Base-by-base conservation (phyloP, 108 stramenopile species). In the Fragilaria radians region DNA sequence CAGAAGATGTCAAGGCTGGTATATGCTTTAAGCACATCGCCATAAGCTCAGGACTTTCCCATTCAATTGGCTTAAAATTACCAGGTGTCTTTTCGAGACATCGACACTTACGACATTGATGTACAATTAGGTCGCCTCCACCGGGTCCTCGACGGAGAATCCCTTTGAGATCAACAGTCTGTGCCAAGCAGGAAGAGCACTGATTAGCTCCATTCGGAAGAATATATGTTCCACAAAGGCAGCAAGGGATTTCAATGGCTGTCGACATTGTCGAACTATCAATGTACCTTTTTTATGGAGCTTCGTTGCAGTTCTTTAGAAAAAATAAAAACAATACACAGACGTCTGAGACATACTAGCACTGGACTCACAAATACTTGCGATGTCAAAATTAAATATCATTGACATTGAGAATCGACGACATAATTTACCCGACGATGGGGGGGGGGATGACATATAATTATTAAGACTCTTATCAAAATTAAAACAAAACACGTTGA, bases 101-200 rank as follows among this genome's bases (percentile, higher is more conserved):
- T 45, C 90, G 76, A 73, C 99, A 99, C 50, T 89, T 74, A 32
- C 95, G 85, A 68, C 99, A 99, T 63, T 89, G 93, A 65, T 85
- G 56, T 19, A 85, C 48, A 21, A 87, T 62, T 23, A 48, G 52
- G 49, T 77, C 63, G 3, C 59, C 67, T 1, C 72, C 81, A 26
- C 78, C 73, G 5, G 81, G 81, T 9, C 83, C 83, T 47, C 72
- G 60, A 46, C 82, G 82, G 5, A 93, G 22, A 7, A 78, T 53
- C 28, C 32, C 57, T 48, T 73, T 72, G 4, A 86, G 46, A 74
- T 87, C 77, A 33, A 83, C 75, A 28, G 76, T 52, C 48, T 69
- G 70, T 23, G 82, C 74, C 48, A 94, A 65, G 66, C 93, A 94
- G 0, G 77, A 52, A 11, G 69, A 56, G 48, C 93, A 94, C 62